Evolutionary conservation across 2,329 filamentous ascomycete genomes (phyloP).

Genomic region (Fulvia fulva): DNA sequence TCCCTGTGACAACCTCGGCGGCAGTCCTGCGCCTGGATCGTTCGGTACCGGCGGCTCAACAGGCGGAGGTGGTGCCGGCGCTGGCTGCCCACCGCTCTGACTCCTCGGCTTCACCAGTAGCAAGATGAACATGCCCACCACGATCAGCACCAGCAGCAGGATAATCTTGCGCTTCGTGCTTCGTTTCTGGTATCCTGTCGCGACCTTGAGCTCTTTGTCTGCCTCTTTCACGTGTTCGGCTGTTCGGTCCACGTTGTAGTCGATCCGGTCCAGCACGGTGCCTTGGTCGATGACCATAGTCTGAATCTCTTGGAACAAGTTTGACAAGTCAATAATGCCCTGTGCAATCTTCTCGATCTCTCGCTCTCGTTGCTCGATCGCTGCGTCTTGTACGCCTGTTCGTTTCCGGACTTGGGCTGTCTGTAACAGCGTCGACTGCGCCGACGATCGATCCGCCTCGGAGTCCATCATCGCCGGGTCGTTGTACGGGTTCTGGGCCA

Average conservation of each 20-base stretch:
- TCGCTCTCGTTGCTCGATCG: conserved; percentile 85
- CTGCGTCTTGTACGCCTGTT: conserved; percentile 68
- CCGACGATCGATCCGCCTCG: conserved; percentile 87
- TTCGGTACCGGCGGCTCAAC: conserved; percentile 14
- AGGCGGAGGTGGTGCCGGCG: conserved; percentile 6
- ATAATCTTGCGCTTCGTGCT: conserved; percentile 91
- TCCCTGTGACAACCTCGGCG: conserved; percentile 7
- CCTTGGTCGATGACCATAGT: conserved; percentile 68
- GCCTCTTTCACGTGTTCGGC: conserved; percentile 87
- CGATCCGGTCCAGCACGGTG: conserved; percentile 50
- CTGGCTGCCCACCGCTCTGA: conserved; percentile 14
- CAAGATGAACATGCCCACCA: conserved; percentile 82
- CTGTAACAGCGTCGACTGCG: conserved; percentile 81
- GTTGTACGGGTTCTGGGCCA: conserved; percentile 60
- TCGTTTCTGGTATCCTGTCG: conserved; percentile 82
- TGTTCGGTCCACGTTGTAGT: conserved; percentile 95
- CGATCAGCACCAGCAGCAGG: conserved; percentile 76
- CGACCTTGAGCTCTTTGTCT: conserved; percentile 83
- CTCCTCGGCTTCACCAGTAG: conserved; percentile 72
- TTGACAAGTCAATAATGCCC: conserved; percentile 93
- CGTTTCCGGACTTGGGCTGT: conserved; percentile 58
- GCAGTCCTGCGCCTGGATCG: conserved; percentile 15
- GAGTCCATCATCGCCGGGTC: conserved; percentile 90
- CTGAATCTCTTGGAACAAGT: conserved; percentile 95
- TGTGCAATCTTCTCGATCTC: conserved; percentile 98